Evolutionary conservation across 75 land plant species (phyloP), one percentile per base, ranked within the genome.

Genomic region (Pinus tabuliformis): DNA sequence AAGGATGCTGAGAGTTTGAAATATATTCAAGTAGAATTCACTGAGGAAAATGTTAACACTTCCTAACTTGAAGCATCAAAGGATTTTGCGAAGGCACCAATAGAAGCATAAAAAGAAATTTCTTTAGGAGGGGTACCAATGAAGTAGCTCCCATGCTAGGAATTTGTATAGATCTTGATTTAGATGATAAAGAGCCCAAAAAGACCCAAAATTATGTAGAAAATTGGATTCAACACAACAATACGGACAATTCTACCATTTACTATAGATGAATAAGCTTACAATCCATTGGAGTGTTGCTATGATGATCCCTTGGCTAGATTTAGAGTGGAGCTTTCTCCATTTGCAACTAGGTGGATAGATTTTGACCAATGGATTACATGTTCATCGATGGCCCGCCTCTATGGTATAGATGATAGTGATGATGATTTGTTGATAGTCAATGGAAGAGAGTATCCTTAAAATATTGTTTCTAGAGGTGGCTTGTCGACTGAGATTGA

Each of bases 291-390:
- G 12, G 88, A 89, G 28, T 89, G 89, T 14, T 91, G 91, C 91
- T 87, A 75, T 80, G 91, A 88, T 73, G 52, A 87, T 16, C 90
- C 96, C 21, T 94, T 94, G 24, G 90, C 89, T 52, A 92, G 89
- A 20, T 93, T 93, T 70, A 86, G 79, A 76, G 75, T 94, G 73
- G 88, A 95, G 98, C 71, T 96, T 28, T 96, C 99, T 33, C 45
- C 85, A 52, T 96, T 96, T 85, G 93, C 92, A 72, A 89, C 86
- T 65, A 85, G 90, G 88, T 93, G 87, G 88, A 88, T 83, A 86
- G 92, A 94, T 60, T 76, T 96, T 52, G 94, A 93, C 76, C 78
- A 82, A 61, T 96, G 99, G 99, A 78, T 91, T 68, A 82, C 96
- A n/a, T 83, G 88, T 61, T 86, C 92, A 59, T 86, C 99, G 14